phyloP scores from a whole-genome alignment of 805 yeast genomes.

The Myxozyma geophila region DNA sequence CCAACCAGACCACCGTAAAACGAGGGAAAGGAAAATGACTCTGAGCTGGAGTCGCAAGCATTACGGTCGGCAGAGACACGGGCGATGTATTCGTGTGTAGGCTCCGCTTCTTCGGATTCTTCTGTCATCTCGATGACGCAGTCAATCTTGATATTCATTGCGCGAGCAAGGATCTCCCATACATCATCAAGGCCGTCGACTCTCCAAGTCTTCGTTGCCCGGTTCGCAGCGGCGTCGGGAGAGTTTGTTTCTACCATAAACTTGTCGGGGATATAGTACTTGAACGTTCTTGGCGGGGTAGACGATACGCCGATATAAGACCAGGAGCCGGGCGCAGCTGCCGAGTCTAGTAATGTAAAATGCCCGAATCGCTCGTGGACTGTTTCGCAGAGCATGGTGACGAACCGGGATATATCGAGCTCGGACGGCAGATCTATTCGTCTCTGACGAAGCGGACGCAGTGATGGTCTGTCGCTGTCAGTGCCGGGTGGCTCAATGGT shows the following conservation, averaged over 20 bases:
- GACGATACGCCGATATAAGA: conserved; percentile 69
- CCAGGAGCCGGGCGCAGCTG: conserved; percentile 85
- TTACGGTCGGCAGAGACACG: neutral
- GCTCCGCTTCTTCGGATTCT: neutral
- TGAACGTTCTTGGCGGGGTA: conserved; percentile 5
- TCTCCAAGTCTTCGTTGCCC: neutral
- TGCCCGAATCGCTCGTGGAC: neutral
- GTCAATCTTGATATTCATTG: conserved; percentile 8
- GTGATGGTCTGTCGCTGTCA: neutral
- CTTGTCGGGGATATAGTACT: conserved; percentile 20
- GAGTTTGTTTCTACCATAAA: conserved; percentile 7
- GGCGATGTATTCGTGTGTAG: neutral
- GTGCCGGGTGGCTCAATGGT: neutral
- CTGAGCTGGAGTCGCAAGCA: too few relatives aligned
- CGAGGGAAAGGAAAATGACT: conserved; percentile 53
- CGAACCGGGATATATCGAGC: conserved; percentile 7
- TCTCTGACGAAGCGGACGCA: conserved; percentile 12
- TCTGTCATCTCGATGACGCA: neutral
- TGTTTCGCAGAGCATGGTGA: conserved; percentile 16
- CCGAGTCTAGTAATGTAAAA: conserved; percentile 63
- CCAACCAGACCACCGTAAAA: conserved; percentile 94
- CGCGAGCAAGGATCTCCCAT: conserved; percentile 20
- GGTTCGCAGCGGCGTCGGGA: neutral
- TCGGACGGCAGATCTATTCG: conserved; percentile 2
- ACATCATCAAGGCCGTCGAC: conserved; percentile 25